These are phyloP conservation scores for Dichotomopilus funicola DNA, from an alignment of 2,329 filamentous ascomycete species.

Conservation along the genomic window DNA sequence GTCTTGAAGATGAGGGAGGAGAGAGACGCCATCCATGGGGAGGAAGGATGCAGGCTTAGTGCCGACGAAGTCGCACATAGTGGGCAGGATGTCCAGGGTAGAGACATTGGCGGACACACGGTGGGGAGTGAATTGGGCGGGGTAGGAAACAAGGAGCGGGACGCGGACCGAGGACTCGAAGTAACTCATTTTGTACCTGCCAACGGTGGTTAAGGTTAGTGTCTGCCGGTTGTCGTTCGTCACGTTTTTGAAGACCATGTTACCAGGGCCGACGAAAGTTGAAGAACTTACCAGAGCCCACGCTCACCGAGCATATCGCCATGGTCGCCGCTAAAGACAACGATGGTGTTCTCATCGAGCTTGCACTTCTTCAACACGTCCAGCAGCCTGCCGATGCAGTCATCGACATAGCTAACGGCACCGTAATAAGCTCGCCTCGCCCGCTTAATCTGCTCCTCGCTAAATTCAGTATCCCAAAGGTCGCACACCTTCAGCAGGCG, in stretches of 20 bases:
- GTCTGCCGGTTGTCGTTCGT: too few relatives aligned
- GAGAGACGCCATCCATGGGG: conserved; percentile 79
- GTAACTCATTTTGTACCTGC: conserved; percentile 90
- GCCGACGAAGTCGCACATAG: conserved; percentile 75
- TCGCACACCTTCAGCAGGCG: conserved; percentile 82
- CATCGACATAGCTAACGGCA: conserved; percentile 88
- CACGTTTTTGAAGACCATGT: background rate
- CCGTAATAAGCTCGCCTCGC: conserved; percentile 88
- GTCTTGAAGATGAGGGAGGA: conserved; percentile 70
- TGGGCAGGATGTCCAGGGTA: conserved; percentile 84
- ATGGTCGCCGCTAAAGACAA: conserved; percentile 90
- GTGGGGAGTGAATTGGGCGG: conserved; percentile 66
- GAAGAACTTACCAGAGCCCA: conserved; percentile 60
- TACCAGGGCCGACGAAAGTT: background rate
- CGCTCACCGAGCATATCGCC: conserved; percentile 95
- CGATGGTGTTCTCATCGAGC: conserved; percentile 76
- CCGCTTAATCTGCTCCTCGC: conserved; percentile 76
- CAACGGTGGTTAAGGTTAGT: conserved; percentile 2
- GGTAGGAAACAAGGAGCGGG: conserved; percentile 78
- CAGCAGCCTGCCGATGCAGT: conserved; percentile 80
- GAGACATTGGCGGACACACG: conserved; percentile 79
- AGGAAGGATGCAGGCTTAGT: conserved; percentile 61
- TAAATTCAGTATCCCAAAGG: conserved; percentile 75
- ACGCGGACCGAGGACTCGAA: conserved; percentile 88
- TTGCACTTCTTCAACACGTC: conserved; percentile 71